Conservation (phyloP, 345 rosid species). For the Hibiscus tridactylites region DNA sequence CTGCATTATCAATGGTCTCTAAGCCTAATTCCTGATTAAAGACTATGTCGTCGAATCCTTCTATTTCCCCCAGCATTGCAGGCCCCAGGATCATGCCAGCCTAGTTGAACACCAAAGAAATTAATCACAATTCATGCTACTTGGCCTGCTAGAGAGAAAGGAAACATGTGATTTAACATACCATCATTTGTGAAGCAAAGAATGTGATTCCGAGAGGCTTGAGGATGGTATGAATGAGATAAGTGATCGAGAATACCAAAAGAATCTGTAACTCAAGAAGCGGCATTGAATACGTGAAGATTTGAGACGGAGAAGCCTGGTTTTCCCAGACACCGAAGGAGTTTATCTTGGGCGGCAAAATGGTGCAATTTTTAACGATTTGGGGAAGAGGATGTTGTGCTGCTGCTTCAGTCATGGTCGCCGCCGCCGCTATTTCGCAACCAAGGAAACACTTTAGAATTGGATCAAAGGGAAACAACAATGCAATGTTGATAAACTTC, state of each 20-base stretch:
- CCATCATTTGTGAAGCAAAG: conserved; percentile 27
- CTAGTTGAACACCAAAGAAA: conserved; percentile 6
- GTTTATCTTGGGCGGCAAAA: neutral
- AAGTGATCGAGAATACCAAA: conserved; percentile 11
- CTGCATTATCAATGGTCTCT: conserved; percentile 26
- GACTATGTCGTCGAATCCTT: neutral
- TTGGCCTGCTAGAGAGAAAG: neutral
- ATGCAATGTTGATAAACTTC: too few species aligned
- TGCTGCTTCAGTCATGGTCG: neutral
- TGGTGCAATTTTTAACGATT: neutral
- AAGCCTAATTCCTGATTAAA: neutral
- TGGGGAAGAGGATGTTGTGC: neutral
- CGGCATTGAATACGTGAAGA: conserved; percentile 19
- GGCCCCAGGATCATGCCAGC: conserved; percentile 16
- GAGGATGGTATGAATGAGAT: conserved; percentile 8
- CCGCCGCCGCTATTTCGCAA: too few species aligned
- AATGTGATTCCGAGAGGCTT: conserved; percentile 17
- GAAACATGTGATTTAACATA: conserved; percentile 8
- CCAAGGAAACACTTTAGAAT: too few species aligned
- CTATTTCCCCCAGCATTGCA: neutral
- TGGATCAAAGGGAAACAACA: too few species aligned
- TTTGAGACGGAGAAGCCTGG: neutral
- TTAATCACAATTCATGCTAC: too few species aligned
- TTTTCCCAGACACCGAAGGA: conserved; percentile 3
- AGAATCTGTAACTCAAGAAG: conserved; percentile 20